Evolutionary conservation across 257 asterid species (phyloP).

Genomic region (Nicotiana tabacum): DNA sequence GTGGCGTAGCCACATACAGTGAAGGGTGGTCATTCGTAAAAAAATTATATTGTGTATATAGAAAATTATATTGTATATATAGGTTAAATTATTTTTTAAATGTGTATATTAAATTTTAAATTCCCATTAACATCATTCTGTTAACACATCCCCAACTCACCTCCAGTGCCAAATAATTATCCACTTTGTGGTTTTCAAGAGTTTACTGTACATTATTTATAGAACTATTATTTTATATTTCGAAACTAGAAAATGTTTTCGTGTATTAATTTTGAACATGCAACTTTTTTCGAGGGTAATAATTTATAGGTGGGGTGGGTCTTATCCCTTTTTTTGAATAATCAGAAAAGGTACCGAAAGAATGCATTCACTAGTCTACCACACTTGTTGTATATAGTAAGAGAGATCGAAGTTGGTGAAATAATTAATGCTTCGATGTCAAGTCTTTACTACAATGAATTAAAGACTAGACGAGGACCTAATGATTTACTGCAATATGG

Average conservation of each 20-base stretch:
- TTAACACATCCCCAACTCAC: background rate
- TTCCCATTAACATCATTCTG: background rate
- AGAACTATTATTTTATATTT: background rate
- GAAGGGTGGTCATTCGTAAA: no score
- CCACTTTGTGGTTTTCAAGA: background rate
- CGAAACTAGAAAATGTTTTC: background rate
- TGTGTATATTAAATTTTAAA: no score
- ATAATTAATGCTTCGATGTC: conserved; percentile 16
- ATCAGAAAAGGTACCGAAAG: background rate
- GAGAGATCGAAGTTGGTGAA: conserved; percentile 13
- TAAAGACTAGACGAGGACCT: conserved; percentile 11
- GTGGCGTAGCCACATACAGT: no score
- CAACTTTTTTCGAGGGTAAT: background rate
- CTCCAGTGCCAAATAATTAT: no score
- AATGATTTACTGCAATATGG: background rate
- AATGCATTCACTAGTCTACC: background rate
- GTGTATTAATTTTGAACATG: background rate
- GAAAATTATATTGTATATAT: no score
- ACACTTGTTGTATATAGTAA: background rate
- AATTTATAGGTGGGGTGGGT: no score
- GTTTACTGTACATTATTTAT: background rate
- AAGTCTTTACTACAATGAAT: conserved; percentile 16
- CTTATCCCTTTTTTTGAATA: background rate
- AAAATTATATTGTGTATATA: no score
- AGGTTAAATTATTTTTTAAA: no score